Evolutionary conservation across 768 basidiomycete genomes (phyloP).

Genomic region (Clavaria fumosa): DNA sequence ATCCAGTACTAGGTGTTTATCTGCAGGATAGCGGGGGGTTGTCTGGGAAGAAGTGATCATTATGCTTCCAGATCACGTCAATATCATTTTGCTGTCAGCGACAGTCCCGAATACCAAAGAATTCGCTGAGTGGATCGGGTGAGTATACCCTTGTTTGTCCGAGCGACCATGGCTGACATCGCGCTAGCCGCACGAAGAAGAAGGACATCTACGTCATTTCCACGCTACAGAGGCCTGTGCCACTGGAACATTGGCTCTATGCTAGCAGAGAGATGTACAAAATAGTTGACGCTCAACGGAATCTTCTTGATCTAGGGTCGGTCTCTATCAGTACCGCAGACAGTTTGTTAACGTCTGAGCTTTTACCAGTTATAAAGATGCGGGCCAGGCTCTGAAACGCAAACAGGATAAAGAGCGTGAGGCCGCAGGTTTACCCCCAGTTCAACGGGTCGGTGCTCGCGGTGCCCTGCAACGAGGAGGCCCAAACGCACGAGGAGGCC

Average conservation of each 20-base stretch:
- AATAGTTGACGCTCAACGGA: conserved; percentile 72
- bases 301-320: conserved; percentile 61
- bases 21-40: conserved; percentile 63
- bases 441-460: conserved; percentile 71
- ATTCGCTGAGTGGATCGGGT: conserved; percentile 99
- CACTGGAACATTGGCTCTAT: conserved; percentile 92
- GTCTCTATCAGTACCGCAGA: too few relatives aligned
- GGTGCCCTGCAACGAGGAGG: conserved; percentile 48
- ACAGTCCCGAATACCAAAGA: conserved; percentile 97
- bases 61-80: conserved; percentile 97
- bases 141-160: conserved; percentile 15
- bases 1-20: conserved; percentile 3
- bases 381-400: conserved; percentile 71
- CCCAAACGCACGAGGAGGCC: conserved; percentile 37
- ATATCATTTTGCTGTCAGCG: conserved; percentile 91
- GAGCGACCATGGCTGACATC: conserved; percentile 3
- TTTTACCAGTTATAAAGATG: conserved; percentile 64
- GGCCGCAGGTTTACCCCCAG: conserved; percentile 79
- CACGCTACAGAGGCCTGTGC: conserved; percentile 90
- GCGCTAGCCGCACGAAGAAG: conserved; percentile 83
- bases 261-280: conserved; percentile 88
- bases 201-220: conserved; percentile 99
- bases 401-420: conserved; percentile 99
- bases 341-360: background rate
- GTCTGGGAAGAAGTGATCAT: conserved; percentile 99